Evolutionary conservation across 2,329 filamentous ascomycete species (phyloP).

Genomic region (Orbilia quercus): DNA sequence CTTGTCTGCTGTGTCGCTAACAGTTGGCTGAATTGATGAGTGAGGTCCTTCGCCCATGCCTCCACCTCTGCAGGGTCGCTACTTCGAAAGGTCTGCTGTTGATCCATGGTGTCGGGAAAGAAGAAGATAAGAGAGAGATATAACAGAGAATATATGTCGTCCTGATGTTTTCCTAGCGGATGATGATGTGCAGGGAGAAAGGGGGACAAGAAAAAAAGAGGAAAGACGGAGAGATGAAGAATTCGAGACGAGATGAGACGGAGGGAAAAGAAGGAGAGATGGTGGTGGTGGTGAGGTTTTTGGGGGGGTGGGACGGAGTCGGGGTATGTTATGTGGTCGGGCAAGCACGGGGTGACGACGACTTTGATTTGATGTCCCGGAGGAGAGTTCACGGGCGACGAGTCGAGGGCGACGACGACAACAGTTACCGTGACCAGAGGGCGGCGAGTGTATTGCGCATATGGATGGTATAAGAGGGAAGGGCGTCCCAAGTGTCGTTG

Average conservation of each 20-base stretch:
- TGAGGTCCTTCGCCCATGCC: conserved; percentile 80
- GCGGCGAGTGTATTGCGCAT: conserved; percentile 48
- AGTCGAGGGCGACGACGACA: conserved; percentile 49
- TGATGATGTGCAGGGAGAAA: no score
- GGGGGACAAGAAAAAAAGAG: conserved; percentile 56
- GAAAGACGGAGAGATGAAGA: conserved; percentile 61
- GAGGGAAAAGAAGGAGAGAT: conserved; percentile 40
- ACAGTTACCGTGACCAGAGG: conserved; percentile 42
- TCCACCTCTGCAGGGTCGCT: conserved; percentile 69
- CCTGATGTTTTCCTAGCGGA: conserved; percentile 56
- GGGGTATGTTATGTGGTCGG: conserved; percentile 35
- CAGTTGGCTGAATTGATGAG: conserved; percentile 85
- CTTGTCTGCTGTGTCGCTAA: conserved; percentile 86
- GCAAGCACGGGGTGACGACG: conserved; percentile 55
- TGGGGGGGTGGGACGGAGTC: conserved; percentile 53
- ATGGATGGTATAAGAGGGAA: conserved; percentile 50
- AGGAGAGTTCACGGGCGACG: conserved; percentile 42
- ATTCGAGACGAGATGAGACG: conserved; percentile 57
- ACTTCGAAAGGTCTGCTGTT: conserved; percentile 60
- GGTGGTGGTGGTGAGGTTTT: conserved; percentile 42
- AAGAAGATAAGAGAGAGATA: conserved; percentile 6
- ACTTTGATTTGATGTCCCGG: conserved; percentile 53
- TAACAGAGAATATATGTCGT: conserved; percentile 56
- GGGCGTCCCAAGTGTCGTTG: conserved; percentile 54
- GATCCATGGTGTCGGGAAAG: conserved; percentile 63